A percentile compares a stretch with the other conserved stretches of the same genome.
phyloP scores from a whole-genome alignment of 768 basidiomycete genomes.

The Naganishia vaughanmartiniae region DNA sequence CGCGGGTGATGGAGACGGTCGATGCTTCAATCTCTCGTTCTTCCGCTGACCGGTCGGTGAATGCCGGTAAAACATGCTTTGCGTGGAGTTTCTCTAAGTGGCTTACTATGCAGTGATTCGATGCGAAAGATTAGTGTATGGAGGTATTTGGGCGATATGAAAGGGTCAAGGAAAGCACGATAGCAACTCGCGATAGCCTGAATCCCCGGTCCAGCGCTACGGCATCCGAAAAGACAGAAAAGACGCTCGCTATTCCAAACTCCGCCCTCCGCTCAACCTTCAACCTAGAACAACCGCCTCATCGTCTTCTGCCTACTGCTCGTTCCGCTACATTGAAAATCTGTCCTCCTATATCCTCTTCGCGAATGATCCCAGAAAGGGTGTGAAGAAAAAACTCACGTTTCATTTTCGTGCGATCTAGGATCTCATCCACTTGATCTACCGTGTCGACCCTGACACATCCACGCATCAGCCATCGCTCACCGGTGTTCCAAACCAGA shows the following conservation, averaged over 20 bases:
- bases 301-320: too few relatives aligned
- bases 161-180: too few relatives aligned
- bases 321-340: too few relatives aligned
- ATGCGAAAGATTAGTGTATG: not conserved
- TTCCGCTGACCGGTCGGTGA: conserved; percentile 88
- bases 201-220: too few relatives aligned
- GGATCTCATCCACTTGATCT: conserved; percentile 79
- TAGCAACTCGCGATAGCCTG: too few relatives aligned
- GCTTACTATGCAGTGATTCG: conserved; percentile 66
- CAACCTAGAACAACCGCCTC: too few relatives aligned
- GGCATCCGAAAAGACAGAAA: too few relatives aligned
- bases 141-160: too few relatives aligned
- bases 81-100: conserved; percentile 91
- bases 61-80: conserved; percentile 91
- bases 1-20: conserved; percentile 84
- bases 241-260: too few relatives aligned
- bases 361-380: not conserved
- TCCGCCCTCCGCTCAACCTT: too few relatives aligned
- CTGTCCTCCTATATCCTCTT: too few relatives aligned
- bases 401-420: conserved; percentile 68
- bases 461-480: conserved; percentile 28
- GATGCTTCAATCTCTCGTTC: conserved; percentile 87
- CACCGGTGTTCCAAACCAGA: conserved; percentile 20
- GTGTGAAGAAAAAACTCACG: conserved; percentile 59
- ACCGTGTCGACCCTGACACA: conserved; percentile 83